Evolutionary conservation across 2,329 filamentous ascomycete genomes (phyloP), one percentile per base, ranked within the genome.

Genomic region (Epichloe sibirici): DNA sequence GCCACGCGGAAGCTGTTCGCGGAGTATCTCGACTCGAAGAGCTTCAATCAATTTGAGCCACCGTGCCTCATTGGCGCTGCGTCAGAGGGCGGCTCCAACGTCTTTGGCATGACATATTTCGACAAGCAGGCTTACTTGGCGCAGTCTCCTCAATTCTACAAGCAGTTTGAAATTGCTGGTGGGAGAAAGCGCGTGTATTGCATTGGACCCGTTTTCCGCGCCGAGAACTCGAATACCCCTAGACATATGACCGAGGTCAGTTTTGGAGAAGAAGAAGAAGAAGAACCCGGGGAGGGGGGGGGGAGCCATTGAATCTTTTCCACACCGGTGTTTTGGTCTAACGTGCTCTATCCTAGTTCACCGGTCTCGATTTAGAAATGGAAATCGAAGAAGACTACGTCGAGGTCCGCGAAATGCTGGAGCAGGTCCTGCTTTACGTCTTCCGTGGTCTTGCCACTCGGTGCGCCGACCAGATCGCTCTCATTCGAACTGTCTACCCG

Each of bases 21-120:
- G 34, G 83, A 90, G 60, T 97, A 90, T 68, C 83, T 96, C 59
- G 77, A 84, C 55, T 75, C 79, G 58, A 79, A 79, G 55, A 80
- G 82, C 51, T 95, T 95, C 68, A 82, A 85, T 57, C 81, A 88
- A 67, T 90, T 96, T 63, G 88, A 95, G 67, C 87, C 90, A 2
- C 90, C 93, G 9, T 91, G 90, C 67, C 76, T 98, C 44, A 88
- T 95, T 52, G 90, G 86, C 48, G 86, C 91, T 13, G 87, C 93
- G 4, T 93, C 89, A 4, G 93, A 98, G 72, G 91, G 93, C 62
- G 93, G 93, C 58, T 83, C 83, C 59, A 94, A 91, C 65, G 91
- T 97, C 42, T 97, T 98, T 69, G 78, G 85, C 61, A 75, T 97
- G 60, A 83, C 85, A 44, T 97, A 97, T 72, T 97, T 97, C 68